Conservation (phyloP, 208 protist genomes). For the Acanthamoeba lenticulata region DNA sequence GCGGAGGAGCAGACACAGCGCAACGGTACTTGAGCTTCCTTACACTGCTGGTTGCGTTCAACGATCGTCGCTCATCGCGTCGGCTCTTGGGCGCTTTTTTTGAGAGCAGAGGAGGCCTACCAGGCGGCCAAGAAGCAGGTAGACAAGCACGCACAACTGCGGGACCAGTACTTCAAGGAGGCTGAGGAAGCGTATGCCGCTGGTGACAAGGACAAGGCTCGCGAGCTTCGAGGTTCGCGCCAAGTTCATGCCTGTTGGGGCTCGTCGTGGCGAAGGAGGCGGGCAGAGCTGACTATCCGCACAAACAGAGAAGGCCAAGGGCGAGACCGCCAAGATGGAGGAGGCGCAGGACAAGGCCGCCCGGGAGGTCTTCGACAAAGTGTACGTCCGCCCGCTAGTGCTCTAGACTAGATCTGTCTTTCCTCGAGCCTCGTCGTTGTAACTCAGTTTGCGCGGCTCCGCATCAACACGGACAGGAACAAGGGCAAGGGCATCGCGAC, state of each 20-base stretch:
- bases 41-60: too few relatives aligned
- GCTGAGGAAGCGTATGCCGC: constrained; percentile 23
- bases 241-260: too few relatives aligned
- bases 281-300: background rate
- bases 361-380: constrained; percentile 22
- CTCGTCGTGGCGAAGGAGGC: background rate
- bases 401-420: too few relatives aligned
- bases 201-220: constrained; percentile 35
- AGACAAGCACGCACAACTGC: constrained; percentile 42
- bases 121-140: constrained; percentile 43
- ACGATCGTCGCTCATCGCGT: background rate
- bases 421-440: too few relatives aligned
- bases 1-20: constrained; percentile 6
- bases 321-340: constrained; percentile 10
- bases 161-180: constrained; percentile 63
- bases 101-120: constrained; percentile 25
- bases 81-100: background rate
- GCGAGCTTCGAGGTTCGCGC: background rate
- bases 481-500: constrained; percentile 24
- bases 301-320: constrained; percentile 50
- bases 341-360: constrained; percentile 16
- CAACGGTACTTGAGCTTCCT: background rate
- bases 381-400: too few relatives aligned
- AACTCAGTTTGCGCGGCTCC: too few relatives aligned
- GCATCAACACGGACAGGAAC: too few relatives aligned